Percentiles rank a stretch among this genome's conserved stretches.
Evolutionary conservation across 2,329 filamentous ascomycete genomes (phyloP).

Genomic region (Penicillium sp.): DNA sequence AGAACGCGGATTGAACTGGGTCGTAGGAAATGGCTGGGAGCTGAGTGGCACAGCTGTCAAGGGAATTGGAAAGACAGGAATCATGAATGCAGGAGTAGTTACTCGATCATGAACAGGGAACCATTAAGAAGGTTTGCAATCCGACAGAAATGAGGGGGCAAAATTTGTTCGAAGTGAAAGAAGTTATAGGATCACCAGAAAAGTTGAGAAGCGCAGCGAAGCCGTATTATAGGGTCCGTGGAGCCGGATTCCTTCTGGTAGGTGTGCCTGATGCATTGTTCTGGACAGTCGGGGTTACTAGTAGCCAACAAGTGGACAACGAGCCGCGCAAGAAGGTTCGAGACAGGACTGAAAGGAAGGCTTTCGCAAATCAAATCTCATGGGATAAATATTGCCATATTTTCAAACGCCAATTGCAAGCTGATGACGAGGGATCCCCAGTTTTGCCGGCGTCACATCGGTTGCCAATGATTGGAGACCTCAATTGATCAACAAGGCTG

Average conservation of each 20-base stretch:
- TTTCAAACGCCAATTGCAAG: constrained; percentile 9
- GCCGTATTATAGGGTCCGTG: constrained; percentile 13
- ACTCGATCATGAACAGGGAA: too few species aligned
- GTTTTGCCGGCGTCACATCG: constrained; percentile 3
- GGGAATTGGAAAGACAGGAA: constrained; percentile 26
- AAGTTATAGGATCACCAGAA: not conserved
- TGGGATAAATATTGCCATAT: constrained; percentile 8
- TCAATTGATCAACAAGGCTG: constrained; percentile 18
- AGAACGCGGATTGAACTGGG: constrained; percentile 26
- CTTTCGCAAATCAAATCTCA: constrained; percentile 10
- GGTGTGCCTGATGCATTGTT: constrained; percentile 20
- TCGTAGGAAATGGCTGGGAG: constrained; percentile 29
- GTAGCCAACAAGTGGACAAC: constrained; percentile 16
- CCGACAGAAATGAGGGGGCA: too few species aligned
- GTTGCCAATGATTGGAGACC: constrained; percentile 9
- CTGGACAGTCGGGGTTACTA: constrained; percentile 12
- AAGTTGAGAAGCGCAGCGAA: constrained; percentile 9
- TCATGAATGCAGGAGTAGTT: constrained; percentile 27
- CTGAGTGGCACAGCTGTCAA: constrained; percentile 29
- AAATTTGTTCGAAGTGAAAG: not conserved
- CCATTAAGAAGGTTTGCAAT: too few species aligned
- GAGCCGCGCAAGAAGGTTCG: constrained; percentile 23
- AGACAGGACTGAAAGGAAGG: constrained; percentile 12
- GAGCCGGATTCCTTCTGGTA: constrained; percentile 9
- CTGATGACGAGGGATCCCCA: constrained; percentile 6